Base-by-base conservation (phyloP, 2,329 filamentous ascomycete genomes). In the Apiospora rasikravindrae region DNA sequence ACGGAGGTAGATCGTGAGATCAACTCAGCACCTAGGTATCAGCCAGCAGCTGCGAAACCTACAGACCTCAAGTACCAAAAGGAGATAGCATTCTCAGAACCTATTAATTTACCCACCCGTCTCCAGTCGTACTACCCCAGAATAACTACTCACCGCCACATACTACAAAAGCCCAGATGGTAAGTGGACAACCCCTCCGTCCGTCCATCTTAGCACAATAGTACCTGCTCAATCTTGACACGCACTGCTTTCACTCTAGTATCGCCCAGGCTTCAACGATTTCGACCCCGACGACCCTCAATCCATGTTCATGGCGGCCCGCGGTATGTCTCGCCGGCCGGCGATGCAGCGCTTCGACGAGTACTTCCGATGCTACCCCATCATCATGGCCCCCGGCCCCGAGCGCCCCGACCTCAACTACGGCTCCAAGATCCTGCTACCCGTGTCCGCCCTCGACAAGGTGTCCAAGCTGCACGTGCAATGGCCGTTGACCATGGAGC, bases 361-460 rank as follows among this genome's bases (percentile, higher is more conserved):
- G 83, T 98, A 98, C 86, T 98, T 98, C 84, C 92, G 96, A 79
- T 98, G 95, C 86, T 99, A 98, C 80, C 96, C 96, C 61, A 89
- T 98, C 78, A 91, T 92, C 78, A 98, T 99, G 95, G 91, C 97
- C 74, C 94, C 95, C 16, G 95, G 96, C 2, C 90, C 94, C 49
- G 95, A 98, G 78, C 90, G 96, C 76, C 93, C 94, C 70, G 92
- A 95, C 76, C 91, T 97, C 74, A 98, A 98, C 86, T 95, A 96
- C 81, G 96, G 96, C 77, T 97, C 96, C 83, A 99, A 99, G 86
- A 96, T 99, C 78, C 94, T 99, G 81, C 91, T 99, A 75, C 96
- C 96, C n/a, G 93, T 96, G 0, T 98, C 95, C 47, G 96, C 96
- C 7, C 89, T 99, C 71, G 96, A 99, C 86, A 99, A 98, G 84